Evolutionary conservation across 805 yeast species (phyloP), one percentile per base, ranked within the genome.

Genomic region (Pichia eremophila): DNA sequence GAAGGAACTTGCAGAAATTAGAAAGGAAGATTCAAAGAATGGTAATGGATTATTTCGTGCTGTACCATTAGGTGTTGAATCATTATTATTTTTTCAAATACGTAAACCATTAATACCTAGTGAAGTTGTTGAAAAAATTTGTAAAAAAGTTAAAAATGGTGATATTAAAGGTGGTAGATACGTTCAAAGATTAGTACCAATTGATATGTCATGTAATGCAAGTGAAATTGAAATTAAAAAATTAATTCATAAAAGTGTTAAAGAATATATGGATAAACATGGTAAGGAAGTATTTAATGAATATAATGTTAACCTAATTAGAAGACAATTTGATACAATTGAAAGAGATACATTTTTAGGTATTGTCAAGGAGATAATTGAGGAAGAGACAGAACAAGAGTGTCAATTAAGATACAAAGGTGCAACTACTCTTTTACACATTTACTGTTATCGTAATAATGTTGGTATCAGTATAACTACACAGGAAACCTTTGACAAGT

Each of bases 401-500:
- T 15, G 44, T n/a, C 41, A 45, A 18, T 95, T 93, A 15, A 95
- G 89, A 61, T 73, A 93, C 62, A 85, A 86, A 57, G 66, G 78
- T 12, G 87, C 78, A 58, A 95, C 90, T 51, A 81, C 82, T 59
- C 68, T 93, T 55, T 77, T 93, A 43, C 60, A 91, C 45, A 84
- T 93, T 3, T 96, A 88, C 62, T 85, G 96, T 60, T 91, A 83
- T 67, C 91, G 90, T 68, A 84, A 79, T 52, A 85, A 85, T 51
- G 75, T 93, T 34, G 99, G 99, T 8, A 80, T 87, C 77, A 73
- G 93, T 54, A 91, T 89, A 7, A 88, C 87, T 2, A 75, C 77
- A 47, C 58, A 57, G 19, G 38, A 43, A 3, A 76, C 77, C 47
- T 87, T 78, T 57, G 79, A 76, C 22, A 66, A 71, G 53, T 73